Conservation (phyloP, 2,329 filamentous ascomycete genomes). For the Xylaria sp. region DNA sequence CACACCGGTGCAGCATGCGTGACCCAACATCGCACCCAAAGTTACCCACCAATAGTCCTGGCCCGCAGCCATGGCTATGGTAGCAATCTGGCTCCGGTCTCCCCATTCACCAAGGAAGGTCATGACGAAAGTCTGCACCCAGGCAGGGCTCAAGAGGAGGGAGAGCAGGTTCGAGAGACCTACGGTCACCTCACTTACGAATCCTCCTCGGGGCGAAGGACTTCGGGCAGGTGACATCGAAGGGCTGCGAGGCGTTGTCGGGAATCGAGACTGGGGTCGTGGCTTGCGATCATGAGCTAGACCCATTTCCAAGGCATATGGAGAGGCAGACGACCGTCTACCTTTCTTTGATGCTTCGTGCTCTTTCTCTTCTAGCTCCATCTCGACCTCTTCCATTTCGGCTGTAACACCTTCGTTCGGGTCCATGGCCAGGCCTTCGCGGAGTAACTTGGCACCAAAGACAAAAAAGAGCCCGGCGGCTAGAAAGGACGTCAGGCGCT, state of each 20-base stretch:
- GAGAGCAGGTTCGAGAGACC: conserved; percentile 86
- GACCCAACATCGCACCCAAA: conserved; percentile 84
- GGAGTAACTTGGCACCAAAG: conserved; percentile 85
- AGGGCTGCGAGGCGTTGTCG: conserved; percentile 82
- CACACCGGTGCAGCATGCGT: conserved; percentile 88
- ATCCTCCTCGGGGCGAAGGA: conserved; percentile 58
- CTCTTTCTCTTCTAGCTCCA: conserved; percentile 94
- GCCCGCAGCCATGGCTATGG: conserved; percentile 97
- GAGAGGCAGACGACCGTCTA: conserved; percentile 75
- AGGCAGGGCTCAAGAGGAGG: conserved; percentile 90
- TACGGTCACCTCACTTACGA: conserved; percentile 52
- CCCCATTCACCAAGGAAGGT: conserved; percentile 99
- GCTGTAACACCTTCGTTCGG: conserved; percentile 91
- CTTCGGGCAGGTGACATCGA: conserved; percentile 78
- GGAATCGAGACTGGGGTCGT: conserved; percentile 78
- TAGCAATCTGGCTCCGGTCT: conserved; percentile 96
- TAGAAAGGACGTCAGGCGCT: conserved; percentile 88
- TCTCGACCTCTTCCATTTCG: conserved; percentile 97
- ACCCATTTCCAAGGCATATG: conserved; percentile 84
- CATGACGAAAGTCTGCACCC: conserved; percentile 99
- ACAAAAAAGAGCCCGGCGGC: conserved; percentile 86
- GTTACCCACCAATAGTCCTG: conserved; percentile 99
- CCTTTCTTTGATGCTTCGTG: conserved; percentile 75
- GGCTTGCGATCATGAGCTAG: conserved; percentile 73
- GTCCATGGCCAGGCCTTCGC: conserved; percentile 89